Conservation (phyloP, 2,329 filamentous ascomycete species). For the Fusarium musae region DNA sequence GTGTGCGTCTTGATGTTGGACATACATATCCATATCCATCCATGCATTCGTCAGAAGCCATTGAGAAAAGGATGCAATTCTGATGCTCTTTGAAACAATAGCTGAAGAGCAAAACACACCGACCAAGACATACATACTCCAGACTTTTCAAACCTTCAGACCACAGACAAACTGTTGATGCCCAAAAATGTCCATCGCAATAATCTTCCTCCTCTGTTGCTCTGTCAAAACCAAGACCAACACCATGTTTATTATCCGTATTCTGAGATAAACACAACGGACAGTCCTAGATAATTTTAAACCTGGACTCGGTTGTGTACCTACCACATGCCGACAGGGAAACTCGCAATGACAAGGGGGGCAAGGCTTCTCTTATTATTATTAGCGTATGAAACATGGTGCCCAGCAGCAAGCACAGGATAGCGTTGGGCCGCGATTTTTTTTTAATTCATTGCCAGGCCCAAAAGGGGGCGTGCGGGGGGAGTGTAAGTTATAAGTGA, state of each 20-base stretch:
- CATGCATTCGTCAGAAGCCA: background rate
- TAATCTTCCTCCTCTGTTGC: constrained; percentile 2
- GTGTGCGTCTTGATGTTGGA: constrained; percentile 31
- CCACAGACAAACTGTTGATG: constrained; percentile 21
- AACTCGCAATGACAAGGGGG: constrained; percentile 36
- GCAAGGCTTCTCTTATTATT: constrained; percentile 35
- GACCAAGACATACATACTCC: background rate
- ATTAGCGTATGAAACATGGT: constrained; percentile 46
- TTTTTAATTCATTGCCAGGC: constrained; percentile 32
- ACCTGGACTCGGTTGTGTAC: constrained; percentile 38
- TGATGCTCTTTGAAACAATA: constrained; percentile 12
- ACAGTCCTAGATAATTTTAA: constrained; percentile 39
- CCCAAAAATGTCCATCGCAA: constrained; percentile 21
- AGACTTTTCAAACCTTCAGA: background rate
- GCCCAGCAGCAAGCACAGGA: constrained; percentile 35
- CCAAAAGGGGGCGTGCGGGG: constrained; percentile 38
- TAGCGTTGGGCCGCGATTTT: constrained; percentile 42
- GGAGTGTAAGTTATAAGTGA: constrained; percentile 20
- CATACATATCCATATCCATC: constrained; percentile 21
- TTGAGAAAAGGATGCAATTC: constrained; percentile 3
- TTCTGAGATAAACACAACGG: constrained; percentile 29
- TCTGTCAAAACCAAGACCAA: constrained; percentile 4
- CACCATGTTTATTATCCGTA: constrained; percentile 20
- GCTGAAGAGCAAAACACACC: constrained; percentile 8
- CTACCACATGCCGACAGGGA: constrained; percentile 39